Evolutionary conservation across 176 grass and related monocot species (phyloP).

Genomic region (Carex kokanica): DNA sequence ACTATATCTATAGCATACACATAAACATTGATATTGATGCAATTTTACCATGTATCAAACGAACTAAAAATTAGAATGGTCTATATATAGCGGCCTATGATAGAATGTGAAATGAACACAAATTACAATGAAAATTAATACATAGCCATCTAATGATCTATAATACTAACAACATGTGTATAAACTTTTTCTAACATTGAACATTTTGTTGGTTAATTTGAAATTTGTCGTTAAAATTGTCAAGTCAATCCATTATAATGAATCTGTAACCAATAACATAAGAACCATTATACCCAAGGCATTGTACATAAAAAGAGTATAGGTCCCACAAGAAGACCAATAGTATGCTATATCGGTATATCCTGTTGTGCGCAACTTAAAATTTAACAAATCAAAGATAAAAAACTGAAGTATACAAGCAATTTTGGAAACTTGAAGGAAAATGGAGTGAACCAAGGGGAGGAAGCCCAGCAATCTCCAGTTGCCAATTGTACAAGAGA

Average conservation of each 20-base stretch:
- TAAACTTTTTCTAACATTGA: neutral
- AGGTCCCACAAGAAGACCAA: neutral
- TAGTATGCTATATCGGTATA: neutral
- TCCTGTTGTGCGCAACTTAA: neutral
- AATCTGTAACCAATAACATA: neutral
- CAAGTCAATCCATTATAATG: neutral
- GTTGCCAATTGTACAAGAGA: conserved; percentile 41
- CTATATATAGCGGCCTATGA: neutral
- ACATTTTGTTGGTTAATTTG: neutral
- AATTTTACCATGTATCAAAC: neutral
- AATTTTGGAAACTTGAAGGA: conserved; percentile 27
- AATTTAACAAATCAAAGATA: neutral
- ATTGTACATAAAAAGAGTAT: neutral
- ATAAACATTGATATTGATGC: neutral
- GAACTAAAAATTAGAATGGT: neutral
- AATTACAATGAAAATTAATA: neutral
- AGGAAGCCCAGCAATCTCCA: conserved; percentile 31
- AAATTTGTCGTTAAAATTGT: neutral
- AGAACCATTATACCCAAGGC: neutral
- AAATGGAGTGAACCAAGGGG: conserved; percentile 27
- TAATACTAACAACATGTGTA: neutral
- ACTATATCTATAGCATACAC: neutral
- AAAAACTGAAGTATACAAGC: neutral
- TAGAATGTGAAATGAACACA: neutral
- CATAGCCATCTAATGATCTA: no score